These are phyloP conservation scores for Phytophthora boehmeriae DNA, from an alignment of 352 stramenopile genomes.

Conservation along the genomic window DNA sequence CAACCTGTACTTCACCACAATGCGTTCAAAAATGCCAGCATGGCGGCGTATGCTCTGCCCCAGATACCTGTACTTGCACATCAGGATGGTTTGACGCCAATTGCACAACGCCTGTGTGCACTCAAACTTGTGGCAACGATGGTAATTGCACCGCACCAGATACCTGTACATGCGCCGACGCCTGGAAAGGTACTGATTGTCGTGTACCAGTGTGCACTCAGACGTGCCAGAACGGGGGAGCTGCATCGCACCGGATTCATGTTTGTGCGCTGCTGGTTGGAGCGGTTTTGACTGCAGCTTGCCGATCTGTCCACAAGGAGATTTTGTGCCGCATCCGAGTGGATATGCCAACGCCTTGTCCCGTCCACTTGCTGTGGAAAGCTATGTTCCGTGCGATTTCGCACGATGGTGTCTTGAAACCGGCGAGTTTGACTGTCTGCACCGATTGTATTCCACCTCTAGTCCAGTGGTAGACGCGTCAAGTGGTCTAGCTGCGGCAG, in stretches of 20 bases:
- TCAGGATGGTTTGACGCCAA: slow-evolving; percentile 96
- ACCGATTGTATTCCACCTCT: slow-evolving; percentile 37
- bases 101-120: slow-evolving; percentile 96
- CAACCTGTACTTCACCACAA: slow-evolving; percentile 72
- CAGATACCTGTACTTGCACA: slow-evolving; percentile 93
- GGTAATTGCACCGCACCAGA: slow-evolving; percentile 94
- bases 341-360: slow-evolving; percentile 60
- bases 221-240: slow-evolving; percentile 88
- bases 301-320: slow-evolving; percentile 93
- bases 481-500: slow-evolving; percentile 37
- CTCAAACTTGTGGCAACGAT: slow-evolving; percentile 96
- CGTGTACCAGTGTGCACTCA: slow-evolving; percentile 91
- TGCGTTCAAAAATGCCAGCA: slow-evolving; percentile 93
- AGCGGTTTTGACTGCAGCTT: slow-evolving; percentile 93
- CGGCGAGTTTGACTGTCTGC: slow-evolving; percentile 93
- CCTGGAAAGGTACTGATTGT: slow-evolving; percentile 93
- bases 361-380: slow-evolving; percentile 66
- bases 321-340: slow-evolving; percentile 89
- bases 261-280: slow-evolving; percentile 92
- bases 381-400: slow-evolving; percentile 92
- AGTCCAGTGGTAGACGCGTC: slow-evolving; percentile 48
- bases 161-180: slow-evolving; percentile 86
- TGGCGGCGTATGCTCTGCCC: slow-evolving; percentile 86
- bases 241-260: slow-evolving; percentile 95
- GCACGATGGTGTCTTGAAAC: slow-evolving; percentile 92